Evolutionary conservation across 2,329 filamentous ascomycete species (phyloP).

Genomic region (Colletotrichum horii): DNA sequence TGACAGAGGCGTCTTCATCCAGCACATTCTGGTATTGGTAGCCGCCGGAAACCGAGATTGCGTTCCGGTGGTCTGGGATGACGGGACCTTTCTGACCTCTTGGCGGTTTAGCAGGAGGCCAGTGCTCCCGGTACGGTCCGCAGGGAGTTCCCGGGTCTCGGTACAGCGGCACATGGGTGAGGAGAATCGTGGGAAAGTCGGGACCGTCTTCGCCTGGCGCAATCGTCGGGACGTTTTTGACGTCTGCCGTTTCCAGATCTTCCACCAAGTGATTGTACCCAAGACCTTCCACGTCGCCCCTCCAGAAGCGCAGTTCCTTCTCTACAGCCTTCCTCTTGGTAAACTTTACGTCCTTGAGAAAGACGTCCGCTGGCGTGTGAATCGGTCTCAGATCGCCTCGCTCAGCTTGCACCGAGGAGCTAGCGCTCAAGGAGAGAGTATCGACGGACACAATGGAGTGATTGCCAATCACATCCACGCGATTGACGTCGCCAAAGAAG

Average conservation of each 20-base stretch:
- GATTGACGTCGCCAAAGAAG: slow-evolving; percentile 91
- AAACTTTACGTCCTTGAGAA: slow-evolving; percentile 70
- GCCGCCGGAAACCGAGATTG: slow-evolving; percentile 77
- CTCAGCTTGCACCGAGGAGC: slow-evolving; percentile 54
- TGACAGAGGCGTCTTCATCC: slow-evolving; percentile 74
- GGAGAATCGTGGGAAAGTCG: slow-evolving; percentile 84
- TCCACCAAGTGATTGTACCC: slow-evolving; percentile 65
- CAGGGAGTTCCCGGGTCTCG: slow-evolving; percentile 84
- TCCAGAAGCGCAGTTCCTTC: slow-evolving; percentile 70
- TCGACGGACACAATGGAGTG: slow-evolving; percentile 95
- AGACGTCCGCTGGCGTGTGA: slow-evolving; percentile 78
- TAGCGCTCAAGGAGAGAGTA: slow-evolving; percentile 84
- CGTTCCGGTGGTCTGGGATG: slow-evolving; percentile 72
- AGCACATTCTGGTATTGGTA: slow-evolving; percentile 99
- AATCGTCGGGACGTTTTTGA: slow-evolving; percentile 40
- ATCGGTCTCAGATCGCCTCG: slow-evolving; percentile 63
- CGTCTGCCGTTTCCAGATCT: slow-evolving; percentile 48
- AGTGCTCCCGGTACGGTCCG: slow-evolving; percentile 84
- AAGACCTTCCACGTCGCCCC: slow-evolving; percentile 62
- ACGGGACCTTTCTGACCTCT: slow-evolving; percentile 61
- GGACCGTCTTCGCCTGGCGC: slow-evolving; percentile 49
- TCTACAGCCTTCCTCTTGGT: slow-evolving; percentile 72
- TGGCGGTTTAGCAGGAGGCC: slow-evolving; percentile 71
- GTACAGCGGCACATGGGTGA: slow-evolving; percentile 91
- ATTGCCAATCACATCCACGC: slow-evolving; percentile 90